Evolutionary conservation across 202 grass and related monocot species (phyloP), one percentile per base, ranked within the genome.

Genomic region (Saccharum hybrid): DNA sequence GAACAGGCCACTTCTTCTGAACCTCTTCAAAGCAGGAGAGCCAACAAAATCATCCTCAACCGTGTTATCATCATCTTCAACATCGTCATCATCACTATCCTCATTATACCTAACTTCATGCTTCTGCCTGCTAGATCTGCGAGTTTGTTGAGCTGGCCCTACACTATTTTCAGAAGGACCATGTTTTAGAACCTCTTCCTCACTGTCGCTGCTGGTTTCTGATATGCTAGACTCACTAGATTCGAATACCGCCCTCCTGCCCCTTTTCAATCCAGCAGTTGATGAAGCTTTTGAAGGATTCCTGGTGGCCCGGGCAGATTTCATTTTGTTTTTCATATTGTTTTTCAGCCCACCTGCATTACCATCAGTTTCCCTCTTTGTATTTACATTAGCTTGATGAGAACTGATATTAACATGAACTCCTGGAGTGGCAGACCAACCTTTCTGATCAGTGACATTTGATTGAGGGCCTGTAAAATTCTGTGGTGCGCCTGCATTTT

Each of bases 101-200:
- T 88, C 82, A 72, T 83, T 93, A 82, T 84, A 90, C 71, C 87
- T 83, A 51, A 91, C 83, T 63, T 93, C 86, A 74, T 85, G 82
- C 77, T 87, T 98, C 68, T 80, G 85, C 83, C 95, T 92, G 63
- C 63, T 79, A 69, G 95, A 94, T 85, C 90, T 94, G 60, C 92
- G 84, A 72, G 89, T 86, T 78, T 83, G 61, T 23, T 72, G 46
- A 72, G 26, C 82, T 21, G 72, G 51, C 19, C n/a, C 54, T 31
- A 23, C 30, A 78, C 42, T 63, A 66, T 84, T 88, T 72, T 79
- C 43, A 78, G 64, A 81, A 85, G 42, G 41, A 18, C 28, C 49
- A 88, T 69, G 52, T 69, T 75, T 18, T 42, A 65, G 57, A 78
- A 71, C 74, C 59, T 80, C 78, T 52, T 92, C 87, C 82, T 91